Base-by-base conservation (phyloP, 306 rosid species). In the Vicia sativa region DNA sequence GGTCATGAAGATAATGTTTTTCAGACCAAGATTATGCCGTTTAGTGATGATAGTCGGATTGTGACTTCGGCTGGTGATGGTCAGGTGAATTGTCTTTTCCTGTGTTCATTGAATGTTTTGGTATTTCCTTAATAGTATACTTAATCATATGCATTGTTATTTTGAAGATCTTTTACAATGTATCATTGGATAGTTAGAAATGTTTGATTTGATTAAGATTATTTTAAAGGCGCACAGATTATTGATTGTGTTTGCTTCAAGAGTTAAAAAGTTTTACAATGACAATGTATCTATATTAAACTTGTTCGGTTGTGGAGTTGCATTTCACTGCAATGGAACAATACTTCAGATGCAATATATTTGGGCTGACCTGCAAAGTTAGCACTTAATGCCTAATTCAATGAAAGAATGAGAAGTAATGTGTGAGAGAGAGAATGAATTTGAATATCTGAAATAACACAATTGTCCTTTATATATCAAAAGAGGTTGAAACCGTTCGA, bases 61-160 rank as follows among this genome's bases (percentile, higher is more conserved):
- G 83, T 82, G 21, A 85, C 90, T 82, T 82, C 85, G 65, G 73
- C 83, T 70, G 75, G 72, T 38, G 90, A 85, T 80, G 90, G 90
- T 26, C 70, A 85, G 85, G 90, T 85, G 70, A 45, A 48, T 28
- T 4, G 45, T 55, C 38, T 48, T 15, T 16, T 9, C 28, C 2
- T 38, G 23, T 38, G 9, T 50, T 39, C 14, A 52, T 55, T 38
- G 2, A 42, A 31, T 55, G 25, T 62, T 73, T 29, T 21, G n/a
- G 11, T 52, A 52, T 10, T 14, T 18, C 39, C 18, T 41, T 15
- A 16, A 35, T 60, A 35, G 3, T 6, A 23, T 50, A 38, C 66
- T 69, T 25, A 13, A 34, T 34, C 38, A 34, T 1, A 2, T 48
- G 25, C 5, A 46, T 10, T 7, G 11, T 16, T 6, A 45, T 16